Base-by-base conservation (phyloP, 768 basidiomycete genomes). In the Lentinula raphanica region DNA sequence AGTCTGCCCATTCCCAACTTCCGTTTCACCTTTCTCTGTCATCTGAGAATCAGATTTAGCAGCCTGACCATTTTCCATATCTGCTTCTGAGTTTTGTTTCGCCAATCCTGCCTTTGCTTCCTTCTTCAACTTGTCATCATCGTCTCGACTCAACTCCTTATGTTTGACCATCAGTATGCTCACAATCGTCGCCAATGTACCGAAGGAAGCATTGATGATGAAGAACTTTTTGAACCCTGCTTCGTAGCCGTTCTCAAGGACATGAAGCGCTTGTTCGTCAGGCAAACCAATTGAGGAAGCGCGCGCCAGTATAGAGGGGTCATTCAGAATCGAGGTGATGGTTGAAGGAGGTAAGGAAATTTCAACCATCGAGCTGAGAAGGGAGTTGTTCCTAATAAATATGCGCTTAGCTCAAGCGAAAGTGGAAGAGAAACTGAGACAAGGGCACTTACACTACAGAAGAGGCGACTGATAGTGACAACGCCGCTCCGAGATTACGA, bases 401-500 rank as follows among this genome's bases (percentile, higher is more conserved):
- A 29, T n/a, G 1, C 5, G 21, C 35, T 53, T 9, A 19, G 57
- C 17, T 9, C 9, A 9, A 27, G 1, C 28, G 31, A 17, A 48
- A 59, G n/a, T n/a, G n/a, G n/a, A n/a, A n/a, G n/a, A n/a, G n/a
- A n/a, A n/a, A n/a, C n/a, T n/a, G n/a, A 25, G 4, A 5, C 3
- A 54, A 44, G 25, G 54, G 56, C 1, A 63, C 71, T 56, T 61
- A 82, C 76, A 88, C 78, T 45, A 88, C 72, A 1, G 86, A 81
- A 0, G 80, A 77, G 3, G 80, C 83, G 27, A 87, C 72, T 1
- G 88, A 84, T 1, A 90, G 76, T 5, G 83, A 76, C 2, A 92
- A 64, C 0, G 88, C 85, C 17, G 88, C 88, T 19, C 89, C 90
- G 3, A 91, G 72, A 53, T 84, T 72, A 15, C 88, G 79, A 49